A percentile compares a stretch with the other conserved stretches of the same genome.
Evolutionary conservation across 2,329 filamentous ascomycete genomes (phyloP).

Genomic region (Colletotrichum graminicola): DNA sequence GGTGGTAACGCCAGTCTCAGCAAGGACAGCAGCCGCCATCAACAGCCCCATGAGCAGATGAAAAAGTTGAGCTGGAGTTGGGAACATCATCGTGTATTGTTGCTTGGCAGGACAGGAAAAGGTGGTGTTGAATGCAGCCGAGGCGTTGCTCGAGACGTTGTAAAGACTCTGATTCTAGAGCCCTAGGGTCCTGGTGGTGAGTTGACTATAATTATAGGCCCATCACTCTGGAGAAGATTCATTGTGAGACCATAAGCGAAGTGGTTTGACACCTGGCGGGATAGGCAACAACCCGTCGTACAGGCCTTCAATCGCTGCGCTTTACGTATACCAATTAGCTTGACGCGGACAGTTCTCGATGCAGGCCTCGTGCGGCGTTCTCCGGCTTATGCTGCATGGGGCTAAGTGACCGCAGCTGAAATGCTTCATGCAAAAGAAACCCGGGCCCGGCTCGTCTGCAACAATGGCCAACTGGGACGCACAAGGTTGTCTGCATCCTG

Average conservation of each 20-base stretch:
- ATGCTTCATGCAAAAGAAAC: neutral
- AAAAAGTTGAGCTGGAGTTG: neutral
- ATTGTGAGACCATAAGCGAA: neutral
- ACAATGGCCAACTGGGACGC: neutral
- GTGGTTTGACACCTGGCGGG: neutral
- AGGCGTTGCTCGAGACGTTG: neutral
- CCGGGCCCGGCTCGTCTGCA: neutral
- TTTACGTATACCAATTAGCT: neutral
- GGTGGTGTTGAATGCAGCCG: neutral
- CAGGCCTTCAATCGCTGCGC: no score
- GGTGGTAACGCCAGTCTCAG: conserved; percentile 42
- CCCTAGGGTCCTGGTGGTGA: neutral
- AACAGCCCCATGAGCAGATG: neutral
- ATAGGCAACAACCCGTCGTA: neutral
- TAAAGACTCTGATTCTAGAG: neutral
- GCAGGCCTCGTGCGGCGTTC: neutral
- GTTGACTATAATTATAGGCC: neutral
- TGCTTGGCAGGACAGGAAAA: neutral
- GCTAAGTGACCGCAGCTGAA: neutral
- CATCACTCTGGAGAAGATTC: neutral
- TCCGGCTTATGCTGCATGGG: neutral
- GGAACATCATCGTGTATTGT: neutral
- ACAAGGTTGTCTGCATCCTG: neutral
- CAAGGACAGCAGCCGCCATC: neutral
- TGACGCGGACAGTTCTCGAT: neutral